Evolutionary conservation across 768 basidiomycete species (phyloP).

Genomic region (Phanerochaete carnosa): DNA sequence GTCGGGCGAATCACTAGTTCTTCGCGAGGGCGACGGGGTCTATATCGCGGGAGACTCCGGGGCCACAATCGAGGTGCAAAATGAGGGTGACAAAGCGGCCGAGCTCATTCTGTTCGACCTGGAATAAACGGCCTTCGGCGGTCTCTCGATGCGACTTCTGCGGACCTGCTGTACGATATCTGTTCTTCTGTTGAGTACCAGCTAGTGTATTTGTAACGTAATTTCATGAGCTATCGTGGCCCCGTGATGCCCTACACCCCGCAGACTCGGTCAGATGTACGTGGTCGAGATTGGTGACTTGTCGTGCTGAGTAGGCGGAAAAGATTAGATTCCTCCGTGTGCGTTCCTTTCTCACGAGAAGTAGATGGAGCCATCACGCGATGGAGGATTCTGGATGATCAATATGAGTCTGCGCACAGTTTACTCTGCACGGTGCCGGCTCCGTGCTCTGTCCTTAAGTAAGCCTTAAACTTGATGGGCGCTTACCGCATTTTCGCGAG

Average conservation of each 20-base stretch:
- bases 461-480: neutral
- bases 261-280: neutral
- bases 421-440: no score
- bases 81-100: conserved; percentile 59
- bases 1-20: conserved; percentile 40
- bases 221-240: no score
- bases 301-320: no score
- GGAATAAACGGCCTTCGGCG: neutral
- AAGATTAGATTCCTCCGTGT: no score
- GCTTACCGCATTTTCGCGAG: neutral
- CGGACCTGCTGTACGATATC: neutral
- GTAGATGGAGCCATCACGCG: no score
- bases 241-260: no score
- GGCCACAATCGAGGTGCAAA: conserved; percentile 49
- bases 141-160: neutral
- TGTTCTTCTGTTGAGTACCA: no score
- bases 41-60: conserved; percentile 57
- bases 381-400: no score
- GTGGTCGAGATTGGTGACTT: no score
- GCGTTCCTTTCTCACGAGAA: no score
- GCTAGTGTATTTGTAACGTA: no score
- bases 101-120: conserved; percentile 64
- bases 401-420: no score
- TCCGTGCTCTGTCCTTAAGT: neutral
- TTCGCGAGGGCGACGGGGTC: conserved; percentile 87